Evolutionary conservation across 2,329 filamentous ascomycete genomes (phyloP).

Genomic region (Acrocalymma vagum): DNA sequence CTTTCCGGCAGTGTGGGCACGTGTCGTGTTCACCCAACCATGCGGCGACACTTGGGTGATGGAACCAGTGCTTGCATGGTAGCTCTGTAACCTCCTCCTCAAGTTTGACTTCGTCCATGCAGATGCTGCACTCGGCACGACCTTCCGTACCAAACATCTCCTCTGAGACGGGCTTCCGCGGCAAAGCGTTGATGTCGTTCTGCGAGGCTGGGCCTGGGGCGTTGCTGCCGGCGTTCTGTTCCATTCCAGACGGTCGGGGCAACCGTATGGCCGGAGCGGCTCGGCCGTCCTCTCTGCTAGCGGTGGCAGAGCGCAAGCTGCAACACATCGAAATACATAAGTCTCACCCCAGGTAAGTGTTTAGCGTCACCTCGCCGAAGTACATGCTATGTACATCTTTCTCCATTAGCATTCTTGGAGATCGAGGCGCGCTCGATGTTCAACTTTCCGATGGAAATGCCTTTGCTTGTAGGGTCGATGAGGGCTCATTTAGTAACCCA

Average conservation of each 20-base stretch:
- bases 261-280: slow-evolving; percentile 7
- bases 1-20: slow-evolving; percentile 78
- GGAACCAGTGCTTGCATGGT: slow-evolving; percentile 92
- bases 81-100: slow-evolving; percentile 77
- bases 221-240: slow-evolving; percentile 76
- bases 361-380: no score
- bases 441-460: no score
- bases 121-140: slow-evolving; percentile 84
- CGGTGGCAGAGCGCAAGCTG: no score
- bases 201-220: slow-evolving; percentile 82
- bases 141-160: slow-evolving; percentile 74
- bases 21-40: slow-evolving; percentile 93
- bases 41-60: slow-evolving; percentile 77
- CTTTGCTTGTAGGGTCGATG: no score
- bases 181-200: slow-evolving; percentile 74
- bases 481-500: no score
- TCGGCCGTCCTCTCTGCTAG: slow-evolving; percentile 5
- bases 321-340: no score
- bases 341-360: no score
- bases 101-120: slow-evolving; percentile 80
- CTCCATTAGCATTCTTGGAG: no score
- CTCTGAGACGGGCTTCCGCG: slow-evolving; percentile 72
- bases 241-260: slow-evolving; percentile 62
- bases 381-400: no score
- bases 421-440: no score